Evolutionary conservation across 371 early-diverging fungal genomes (phyloP), one percentile per base, ranked within the genome.

Genomic region (Funneliformis caledonium): DNA sequence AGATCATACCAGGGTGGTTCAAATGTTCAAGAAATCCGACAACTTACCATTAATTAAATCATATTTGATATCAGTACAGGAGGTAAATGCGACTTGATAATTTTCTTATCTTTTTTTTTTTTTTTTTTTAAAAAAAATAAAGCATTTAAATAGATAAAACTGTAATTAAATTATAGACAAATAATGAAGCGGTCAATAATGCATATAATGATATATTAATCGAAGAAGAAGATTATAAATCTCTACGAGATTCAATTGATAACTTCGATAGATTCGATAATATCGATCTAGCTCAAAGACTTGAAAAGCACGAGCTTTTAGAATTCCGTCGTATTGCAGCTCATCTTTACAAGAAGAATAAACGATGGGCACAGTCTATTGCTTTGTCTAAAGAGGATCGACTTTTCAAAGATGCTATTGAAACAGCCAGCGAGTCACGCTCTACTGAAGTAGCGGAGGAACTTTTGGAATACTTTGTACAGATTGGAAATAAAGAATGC

Each of bases 241-340:
- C 95, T 0, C 88, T 98, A 31, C 95, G 97, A 48, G 94, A 94
- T 82, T 96, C 96, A 16, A 94, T 98, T 74, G 97, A 97, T 87
- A 89, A 91, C 75, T 94, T 94, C 86, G 93, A 94, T 85, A 95
- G 96, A 89, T 95, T 98, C 90, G 98, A 98, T 85, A 91, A 92
- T 76, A 88, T 97, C 69, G 93, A 95, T 4, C 89, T 99, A 76
- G 98, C 98, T 0, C 91, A 94, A 83, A 90, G 95, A 26, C 87
- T 99, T 76, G 97, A 97, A 86, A 94, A 94, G 87, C 98, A 98
- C 85, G 97, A 96, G 78, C 89, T 98, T 42, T 85, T 99, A 19
- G 98, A 98, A 87, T 99, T 99, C 92, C 93, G 98, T 22, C 92
- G 98, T 60, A 96, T 99, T 81, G 95, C 97, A 11, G 96, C 98